Conservation (phyloP, 2,329 filamentous ascomycete species). For the Penicillium psychrosexuale region DNA sequence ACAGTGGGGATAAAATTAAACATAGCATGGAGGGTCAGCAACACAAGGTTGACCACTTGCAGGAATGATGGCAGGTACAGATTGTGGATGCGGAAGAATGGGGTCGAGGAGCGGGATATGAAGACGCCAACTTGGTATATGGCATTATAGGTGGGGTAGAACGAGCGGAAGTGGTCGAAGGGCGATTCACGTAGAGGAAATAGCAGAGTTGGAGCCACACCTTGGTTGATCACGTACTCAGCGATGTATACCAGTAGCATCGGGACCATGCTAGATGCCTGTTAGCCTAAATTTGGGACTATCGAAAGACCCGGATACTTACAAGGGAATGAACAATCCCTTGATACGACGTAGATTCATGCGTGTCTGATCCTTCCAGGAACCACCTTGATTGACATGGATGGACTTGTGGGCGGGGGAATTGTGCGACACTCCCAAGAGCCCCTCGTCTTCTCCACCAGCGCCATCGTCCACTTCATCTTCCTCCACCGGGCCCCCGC, state of each 20-base stretch:
- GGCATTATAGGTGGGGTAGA: constrained; percentile 92
- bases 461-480: constrained; percentile 28
- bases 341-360: constrained; percentile 62
- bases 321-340: constrained; percentile 70
- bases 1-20: constrained; percentile 79
- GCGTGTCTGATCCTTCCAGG: constrained; percentile 41
- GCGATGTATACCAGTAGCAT: constrained; percentile 89
- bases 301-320: constrained; percentile 26
- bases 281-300: background rate
- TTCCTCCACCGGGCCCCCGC: constrained; percentile 40
- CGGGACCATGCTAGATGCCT: constrained; percentile 68
- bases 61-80: constrained; percentile 80
- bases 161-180: constrained; percentile 76
- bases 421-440: constrained; percentile 26
- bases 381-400: constrained; percentile 6
- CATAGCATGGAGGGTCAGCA: constrained; percentile 74
- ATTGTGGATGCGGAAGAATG: constrained; percentile 75
- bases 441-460: constrained; percentile 29
- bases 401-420: constrained; percentile 20
- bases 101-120: constrained; percentile 84
- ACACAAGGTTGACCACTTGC: constrained; percentile 71
- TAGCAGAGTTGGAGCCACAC: constrained; percentile 81
- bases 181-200: constrained; percentile 76
- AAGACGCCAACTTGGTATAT: constrained; percentile 96
- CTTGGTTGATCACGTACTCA: constrained; percentile 97